phyloP scores from a whole-genome alignment of 140 eudicot species.

The Erigeron philadelphicus region DNA sequence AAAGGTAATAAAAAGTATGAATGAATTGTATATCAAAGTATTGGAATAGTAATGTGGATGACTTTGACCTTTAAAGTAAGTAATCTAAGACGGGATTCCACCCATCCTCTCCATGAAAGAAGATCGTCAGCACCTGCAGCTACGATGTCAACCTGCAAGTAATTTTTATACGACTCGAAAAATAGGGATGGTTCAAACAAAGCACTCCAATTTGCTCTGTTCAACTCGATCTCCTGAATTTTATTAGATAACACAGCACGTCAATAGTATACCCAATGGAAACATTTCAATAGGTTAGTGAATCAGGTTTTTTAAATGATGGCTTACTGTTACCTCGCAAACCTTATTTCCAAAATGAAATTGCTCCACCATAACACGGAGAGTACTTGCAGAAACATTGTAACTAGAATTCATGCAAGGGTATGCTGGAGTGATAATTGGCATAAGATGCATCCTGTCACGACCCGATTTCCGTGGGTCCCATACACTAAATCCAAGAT shows the following conservation, averaged over 20 bases:
- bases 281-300: background rate
- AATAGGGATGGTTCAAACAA: slow-evolving; percentile 68
- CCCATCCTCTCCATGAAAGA: slow-evolving; percentile 92
- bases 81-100: slow-evolving; percentile 78
- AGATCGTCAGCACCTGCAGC: slow-evolving; percentile 70
- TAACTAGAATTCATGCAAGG: slow-evolving; percentile 95
- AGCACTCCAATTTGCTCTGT: slow-evolving; percentile 59
- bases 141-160: slow-evolving; percentile 66
- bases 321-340: slow-evolving; percentile 51
- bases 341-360: slow-evolving; percentile 55
- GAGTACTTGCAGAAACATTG: slow-evolving; percentile 83
- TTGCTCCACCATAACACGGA: slow-evolving; percentile 70
- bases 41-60: slow-evolving; percentile 11
- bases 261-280: slow-evolving; percentile 1
- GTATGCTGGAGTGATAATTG: slow-evolving; percentile 81
- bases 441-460: slow-evolving; percentile 73
- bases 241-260: slow-evolving; percentile 3
- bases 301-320: background rate
- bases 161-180: slow-evolving; percentile 75
- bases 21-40: background rate
- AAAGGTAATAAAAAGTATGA: background rate
- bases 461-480: slow-evolving; percentile 54
- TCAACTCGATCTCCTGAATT: slow-evolving; percentile 79
- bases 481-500: slow-evolving; percentile 66
- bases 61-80: slow-evolving; percentile 62